Evolutionary conservation across 805 yeast species (phyloP), one percentile per base, ranked within the genome.

Genomic region (Yarrowia osloensis): DNA sequence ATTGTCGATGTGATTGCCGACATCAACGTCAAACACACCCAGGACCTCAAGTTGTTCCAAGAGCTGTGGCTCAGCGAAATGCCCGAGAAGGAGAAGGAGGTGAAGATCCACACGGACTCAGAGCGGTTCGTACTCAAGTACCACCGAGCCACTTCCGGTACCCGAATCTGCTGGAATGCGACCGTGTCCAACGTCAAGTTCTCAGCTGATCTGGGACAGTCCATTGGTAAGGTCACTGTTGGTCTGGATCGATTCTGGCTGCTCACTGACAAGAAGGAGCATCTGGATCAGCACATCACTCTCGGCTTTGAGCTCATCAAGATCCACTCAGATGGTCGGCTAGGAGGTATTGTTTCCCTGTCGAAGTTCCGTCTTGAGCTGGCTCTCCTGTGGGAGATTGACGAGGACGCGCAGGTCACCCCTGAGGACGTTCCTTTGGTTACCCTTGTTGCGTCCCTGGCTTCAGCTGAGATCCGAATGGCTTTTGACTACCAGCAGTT

Each of bases 401-500:
- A 59, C 24, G 49, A 57, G 4, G 24, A 57, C 11, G 49, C 63
- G 6, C 47, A 40, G n/a, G 9, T 57, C 15, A 68, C 63, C 11
- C 71, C 68, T 15, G 78, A 77, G 8, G 81, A 81, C 19, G 78
- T 88, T 11, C 98, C 98, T 0, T 75, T 90, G 68, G 87, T 94
- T 2, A 81, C 86, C 24, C 74, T 89, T 2, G 81, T 88, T 0
- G 79, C 85, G 4, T 86, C 88, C 0, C 74, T 91, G 35, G 85
- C 80, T 1, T 77, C 81, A 4, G 71, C 90, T 22, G 85, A 86
- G 29, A 72, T 84, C 2, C 89, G 88, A 72, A 78, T 87, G 4
- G 86, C 92, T 0, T 86, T 94, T 72, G 98, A 95, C 74, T 91
- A 86, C 74, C 97, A 94, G 74, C 85, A 90, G 19, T 92, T 95